Conservation (phyloP, 78 protist genomes). For the Acrasis kona region DNA sequence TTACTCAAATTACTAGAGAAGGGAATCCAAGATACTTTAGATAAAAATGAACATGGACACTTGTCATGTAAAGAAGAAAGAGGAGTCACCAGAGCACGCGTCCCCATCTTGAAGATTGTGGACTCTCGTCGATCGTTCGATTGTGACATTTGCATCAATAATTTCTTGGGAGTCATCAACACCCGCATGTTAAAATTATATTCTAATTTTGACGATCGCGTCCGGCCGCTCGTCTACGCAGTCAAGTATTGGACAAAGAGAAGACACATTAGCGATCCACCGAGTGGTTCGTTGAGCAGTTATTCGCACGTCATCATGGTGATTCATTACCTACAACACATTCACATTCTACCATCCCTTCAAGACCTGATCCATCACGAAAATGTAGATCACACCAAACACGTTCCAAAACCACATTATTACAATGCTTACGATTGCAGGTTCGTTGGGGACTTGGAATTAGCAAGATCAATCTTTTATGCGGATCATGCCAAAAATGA, state of each 20-base stretch:
- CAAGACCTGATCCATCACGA: neutral
- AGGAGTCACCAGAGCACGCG: neutral
- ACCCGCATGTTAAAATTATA: neutral
- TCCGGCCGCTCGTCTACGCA: neutral
- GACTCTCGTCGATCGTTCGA: neutral
- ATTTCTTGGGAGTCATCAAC: neutral
- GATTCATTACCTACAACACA: neutral
- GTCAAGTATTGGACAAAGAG: constrained; percentile 4
- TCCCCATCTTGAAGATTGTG: neutral
- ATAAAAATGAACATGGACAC: too few species aligned
- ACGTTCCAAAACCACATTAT: neutral
- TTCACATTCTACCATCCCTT: neutral
- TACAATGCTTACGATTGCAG: neutral
- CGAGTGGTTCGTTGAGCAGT: neutral
- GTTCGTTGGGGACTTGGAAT: neutral
- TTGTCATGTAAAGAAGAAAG: neutral
- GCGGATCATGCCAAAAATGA: neutral
- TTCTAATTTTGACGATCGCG: neutral
- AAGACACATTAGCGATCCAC: neutral
- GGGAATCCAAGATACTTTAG: neutral
- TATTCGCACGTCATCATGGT: neutral
- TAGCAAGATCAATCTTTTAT: neutral
- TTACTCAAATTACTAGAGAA: neutral
- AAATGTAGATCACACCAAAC: neutral
- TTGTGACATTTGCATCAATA: neutral